Base-by-base conservation (phyloP, 306 rosid species). In the Ormosia semicastrata region DNA sequence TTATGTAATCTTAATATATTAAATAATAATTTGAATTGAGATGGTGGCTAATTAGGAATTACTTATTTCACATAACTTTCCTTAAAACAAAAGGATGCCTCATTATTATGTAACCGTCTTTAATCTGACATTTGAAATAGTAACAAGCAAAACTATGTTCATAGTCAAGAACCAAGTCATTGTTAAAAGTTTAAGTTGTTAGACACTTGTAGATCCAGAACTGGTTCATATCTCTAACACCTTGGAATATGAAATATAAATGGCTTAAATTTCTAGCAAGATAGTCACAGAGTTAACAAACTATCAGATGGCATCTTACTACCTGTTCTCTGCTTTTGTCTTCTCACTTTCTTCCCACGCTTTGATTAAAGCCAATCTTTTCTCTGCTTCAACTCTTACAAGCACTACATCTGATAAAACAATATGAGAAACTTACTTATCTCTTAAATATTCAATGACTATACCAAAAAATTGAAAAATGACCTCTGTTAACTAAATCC, bases 291-390 rank as follows among this genome's bases (percentile, higher is more conserved):
- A 24, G 73, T 15, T 62, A 36, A 44, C 64, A 85, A 47, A n/a
- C 0, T 54, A 66, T 58, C 2, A 12, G 4, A 62, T 13, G 50
- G 37, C 41, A 46, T 37, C 81, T 76, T 85, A 90, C 98, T 85
- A 90, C 98, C 83, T 90, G 89, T 91, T 94, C 33, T 90, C 97
- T 64, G 81, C 84, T 81, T 85, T 92, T 34, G 96, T 88, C 86
- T 91, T 94, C 66, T 91, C 97, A 82, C 90, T 93, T 78, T 92
- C 97, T 82, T 94, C 97, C 98, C 98, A 93, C 32, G 98, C 98
- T 83, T 78, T 94, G 41, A 90, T 90, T 40, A 92, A 84, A 76
- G 98, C 92, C 71, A 90, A 37, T 81, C 87, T 87, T 83, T 94
- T 94, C 88, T 93, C 92, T 52, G 80, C 66, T 86, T 91, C 92